Base-by-base conservation (phyloP, 345 rosid species). In the Syzygium aromaticum region DNA sequence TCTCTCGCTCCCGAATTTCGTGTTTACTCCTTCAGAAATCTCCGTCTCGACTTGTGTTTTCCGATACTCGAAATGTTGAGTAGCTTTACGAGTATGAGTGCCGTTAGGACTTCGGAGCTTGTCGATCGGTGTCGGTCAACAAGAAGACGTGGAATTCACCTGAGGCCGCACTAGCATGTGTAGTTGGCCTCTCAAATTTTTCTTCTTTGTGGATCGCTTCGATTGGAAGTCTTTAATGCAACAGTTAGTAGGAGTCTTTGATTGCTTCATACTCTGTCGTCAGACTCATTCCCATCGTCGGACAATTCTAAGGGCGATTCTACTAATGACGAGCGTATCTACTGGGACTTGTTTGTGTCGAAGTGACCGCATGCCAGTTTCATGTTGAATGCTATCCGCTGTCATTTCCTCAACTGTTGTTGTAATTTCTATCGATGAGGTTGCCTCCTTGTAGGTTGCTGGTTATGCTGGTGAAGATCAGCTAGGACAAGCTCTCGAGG, bases 401-500 rank as follows among this genome's bases (percentile, higher is more conserved):
- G 54, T 52, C 33, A 21, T 83, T 83, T 83, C 14, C 56, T 83
- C 85, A 23, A 13, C 25, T 49, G 40, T 40, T 16, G 83, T 10
- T 40, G 53, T 56, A 1, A 28, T 19, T 46, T 9, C 17, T 38
- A 52, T 73, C n/a, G 23, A 78, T 83, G 21, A 25, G 11, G 28
- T 21, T 73, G 82, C 82, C 46, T 73, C 49, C 82, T 87, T 40
- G 85, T 51, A 95, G 99, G 97, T 95, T 86, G 40, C 88, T 54
- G 98, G 98, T n/a, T 96, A 89, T 86, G 73, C 86, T 86, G 96
- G 96, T 87, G 96, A 96, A 38, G 99, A 94, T 6, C 93, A 93
- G 88, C 89, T 96, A 63, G 94, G 93, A 15, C 89, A 93, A 87
- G 99, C 98, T 87, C 88, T 95, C 88, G 95, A 94, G 85, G 98